phyloP scores from a whole-genome alignment of 2,329 filamentous ascomycete genomes.

The Fusarium robinianum region DNA sequence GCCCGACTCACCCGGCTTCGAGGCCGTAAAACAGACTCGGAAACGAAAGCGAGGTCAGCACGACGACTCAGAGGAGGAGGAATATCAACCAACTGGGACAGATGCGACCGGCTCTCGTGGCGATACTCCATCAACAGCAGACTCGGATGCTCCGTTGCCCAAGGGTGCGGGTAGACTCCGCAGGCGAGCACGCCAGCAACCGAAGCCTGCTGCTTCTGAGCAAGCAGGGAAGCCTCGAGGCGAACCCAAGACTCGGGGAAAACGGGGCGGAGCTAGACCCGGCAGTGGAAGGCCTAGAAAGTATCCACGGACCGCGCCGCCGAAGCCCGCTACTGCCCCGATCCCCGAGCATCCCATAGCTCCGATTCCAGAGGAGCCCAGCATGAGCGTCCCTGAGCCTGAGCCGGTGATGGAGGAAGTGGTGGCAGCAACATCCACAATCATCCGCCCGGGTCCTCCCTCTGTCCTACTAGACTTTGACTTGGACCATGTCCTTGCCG shows the following conservation, averaged over 20 bases:
- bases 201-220: slow-evolving; percentile 16
- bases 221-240: slow-evolving; percentile 24
- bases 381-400: slow-evolving; percentile 17
- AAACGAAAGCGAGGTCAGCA: slow-evolving; percentile 39
- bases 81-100: slow-evolving; percentile 36
- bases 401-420: slow-evolving; percentile 15
- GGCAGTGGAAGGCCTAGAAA: slow-evolving; percentile 48
- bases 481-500: too few species aligned
- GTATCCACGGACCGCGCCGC: slow-evolving; percentile 38
- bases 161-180: slow-evolving; percentile 34
- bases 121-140: slow-evolving; percentile 30
- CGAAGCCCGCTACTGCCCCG: slow-evolving; percentile 20
- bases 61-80: slow-evolving; percentile 39
- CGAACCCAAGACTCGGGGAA: slow-evolving; percentile 41
- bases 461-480: too few species aligned
- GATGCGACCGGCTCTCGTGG: slow-evolving; percentile 28
- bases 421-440: slow-evolving; percentile 3
- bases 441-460: too few species aligned
- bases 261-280: slow-evolving; percentile 45
- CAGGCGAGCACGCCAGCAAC: slow-evolving; percentile 27
- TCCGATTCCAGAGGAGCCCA: slow-evolving; percentile 14
- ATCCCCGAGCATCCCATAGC: slow-evolving; percentile 5
- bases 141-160: slow-evolving; percentile 30
- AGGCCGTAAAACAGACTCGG: slow-evolving; percentile 18
- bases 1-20: slow-evolving; percentile 15